Base-by-base conservation (phyloP, 495 filamentous ascomycete genomes). In the Friedmanniomyces simplex region DNA sequence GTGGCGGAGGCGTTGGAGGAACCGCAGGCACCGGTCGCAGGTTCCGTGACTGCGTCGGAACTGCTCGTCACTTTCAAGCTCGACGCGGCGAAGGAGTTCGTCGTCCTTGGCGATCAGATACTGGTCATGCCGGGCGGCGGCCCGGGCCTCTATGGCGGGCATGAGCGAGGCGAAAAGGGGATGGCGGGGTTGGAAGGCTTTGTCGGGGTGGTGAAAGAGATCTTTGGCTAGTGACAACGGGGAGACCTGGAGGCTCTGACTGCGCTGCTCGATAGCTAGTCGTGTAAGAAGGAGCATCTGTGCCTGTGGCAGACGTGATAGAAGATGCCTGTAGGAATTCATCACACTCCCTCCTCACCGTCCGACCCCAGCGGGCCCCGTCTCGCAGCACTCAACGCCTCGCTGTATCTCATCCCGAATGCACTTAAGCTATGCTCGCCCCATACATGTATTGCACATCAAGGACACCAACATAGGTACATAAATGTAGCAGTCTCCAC, bases 51-150 rank as follows among this genome's bases (percentile, higher is more conserved):
- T n/a, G 60, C 55, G 6, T 16, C 59, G 26, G 26, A 42, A 8
- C 76, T 84, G 10, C 76, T 85, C 61, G 85, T 95, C 36, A 82
- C 80, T 0, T 84, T 96, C 60, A 82, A 85, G 42, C 81, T 98
- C 54, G 71, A 87, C 13, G 81, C 81, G 6, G 84, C 80, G 45
- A 78, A 84, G 26, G 91, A 96, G 67, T 97, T 89, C 86, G 74
- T 96, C 41, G 87, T 95, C 69, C 62, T 87, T 12, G 91, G 84
- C 1, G 84, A 83, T 16, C 81, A 80, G 55, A 84, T 96, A 22
- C 72, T 98, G 52, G 75, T 97, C 6, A 83, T 88, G 79, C 85
- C 84, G 0, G 81, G 82, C 2, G 77, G 77, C 7, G 77, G 76
- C 1, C 72, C 75, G 48, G 76, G 73, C 0, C 55, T 78, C 50